These are phyloP conservation scores for Tolypocladium tropicale DNA, from an alignment of 2,329 filamentous ascomycete species.

Conservation along the genomic window DNA sequence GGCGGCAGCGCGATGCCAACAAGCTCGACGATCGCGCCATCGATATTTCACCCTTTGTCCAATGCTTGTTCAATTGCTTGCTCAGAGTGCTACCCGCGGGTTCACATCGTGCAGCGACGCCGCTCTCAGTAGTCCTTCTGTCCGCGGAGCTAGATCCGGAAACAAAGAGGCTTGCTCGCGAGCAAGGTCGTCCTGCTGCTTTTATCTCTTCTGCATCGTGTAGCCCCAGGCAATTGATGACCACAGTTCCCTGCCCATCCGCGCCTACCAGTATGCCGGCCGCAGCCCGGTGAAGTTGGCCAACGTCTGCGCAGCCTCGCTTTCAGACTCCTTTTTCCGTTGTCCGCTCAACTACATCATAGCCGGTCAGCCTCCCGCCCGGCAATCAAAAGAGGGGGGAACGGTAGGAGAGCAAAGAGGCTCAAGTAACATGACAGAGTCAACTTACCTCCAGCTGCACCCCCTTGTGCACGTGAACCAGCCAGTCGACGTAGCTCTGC, in stretches of 20 bases:
- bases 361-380: slow-evolving; percentile 8
- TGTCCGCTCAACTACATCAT: slow-evolving; percentile 51
- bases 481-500: slow-evolving; percentile 96
- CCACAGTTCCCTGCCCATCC: not conserved
- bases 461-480: slow-evolving; percentile 87
- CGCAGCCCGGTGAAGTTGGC: slow-evolving; percentile 49
- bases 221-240: not conserved
- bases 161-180: not conserved
- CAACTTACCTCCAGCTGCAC: slow-evolving; percentile 75
- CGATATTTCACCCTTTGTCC: not conserved
- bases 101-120: not conserved
- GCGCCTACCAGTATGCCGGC: slow-evolving; percentile 42
- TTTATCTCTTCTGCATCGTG: not conserved
- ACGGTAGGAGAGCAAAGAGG: not conserved
- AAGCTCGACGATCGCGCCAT: not conserved
- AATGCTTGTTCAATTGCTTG: not conserved
- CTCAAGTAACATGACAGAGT: not conserved
- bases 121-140: not conserved
- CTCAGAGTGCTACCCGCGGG: not conserved
- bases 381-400: not conserved
- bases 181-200: not conserved
- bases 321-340: slow-evolving; percentile 56
- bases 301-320: slow-evolving; percentile 30
- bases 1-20: not conserved
- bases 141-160: not conserved